Evolutionary conservation across 306 rosid species (phyloP).

Genomic region (Fagus crenata): DNA sequence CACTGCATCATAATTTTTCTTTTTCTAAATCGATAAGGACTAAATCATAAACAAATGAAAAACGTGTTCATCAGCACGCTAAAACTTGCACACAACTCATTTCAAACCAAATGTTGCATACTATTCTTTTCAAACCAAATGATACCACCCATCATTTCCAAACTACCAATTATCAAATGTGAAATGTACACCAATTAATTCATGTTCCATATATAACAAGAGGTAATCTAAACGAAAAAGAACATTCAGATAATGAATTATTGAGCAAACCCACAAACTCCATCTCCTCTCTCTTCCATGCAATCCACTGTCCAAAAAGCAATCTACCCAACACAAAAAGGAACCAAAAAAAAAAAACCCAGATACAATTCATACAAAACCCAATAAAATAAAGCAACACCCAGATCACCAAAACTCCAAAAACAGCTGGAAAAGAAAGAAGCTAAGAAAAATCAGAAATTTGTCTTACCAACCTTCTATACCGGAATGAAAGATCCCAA

Average conservation of each 20-base stretch:
- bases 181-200: not conserved
- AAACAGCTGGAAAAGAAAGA: not conserved
- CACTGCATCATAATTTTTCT: not conserved
- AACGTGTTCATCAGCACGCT: constrained; percentile 1
- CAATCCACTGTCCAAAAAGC: not conserved
- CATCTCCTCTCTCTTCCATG: not conserved
- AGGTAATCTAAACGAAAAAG: not conserved
- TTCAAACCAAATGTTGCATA: not conserved
- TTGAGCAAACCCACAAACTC: not conserved
- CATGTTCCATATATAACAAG: not conserved
- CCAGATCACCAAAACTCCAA: constrained; percentile 28
- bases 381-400: constrained; percentile 12
- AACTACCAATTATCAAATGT: not conserved
- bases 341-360: not conserved
- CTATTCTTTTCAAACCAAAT: not conserved
- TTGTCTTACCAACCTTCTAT: constrained; percentile 60
- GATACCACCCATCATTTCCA: not conserved
- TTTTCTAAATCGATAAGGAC: too few relatives aligned
- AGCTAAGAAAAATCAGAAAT: not conserved
- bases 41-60: not conserved
- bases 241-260: not conserved
- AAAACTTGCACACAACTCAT: not conserved
- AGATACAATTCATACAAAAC: not conserved
- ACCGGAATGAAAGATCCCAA: constrained; percentile 94
- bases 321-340: too few relatives aligned